Base-by-base conservation (phyloP, 2,329 filamentous ascomycete species). In the Raffaelea ambrosiae region DNA sequence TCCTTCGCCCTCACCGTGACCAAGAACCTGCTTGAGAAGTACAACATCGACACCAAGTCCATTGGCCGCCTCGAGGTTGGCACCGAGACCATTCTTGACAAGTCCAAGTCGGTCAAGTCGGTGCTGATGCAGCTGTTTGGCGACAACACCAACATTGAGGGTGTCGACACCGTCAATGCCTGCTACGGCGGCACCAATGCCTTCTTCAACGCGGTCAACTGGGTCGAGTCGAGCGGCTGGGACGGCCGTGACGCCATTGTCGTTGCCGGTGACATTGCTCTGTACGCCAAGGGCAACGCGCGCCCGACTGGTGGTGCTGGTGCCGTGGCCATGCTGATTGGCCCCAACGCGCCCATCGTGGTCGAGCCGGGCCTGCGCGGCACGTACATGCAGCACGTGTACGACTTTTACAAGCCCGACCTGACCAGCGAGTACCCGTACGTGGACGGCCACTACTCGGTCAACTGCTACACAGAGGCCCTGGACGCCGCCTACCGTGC, bases 381-480 rank as follows among this genome's bases (percentile, higher is more conserved):
- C 63, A 83, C 75, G 59, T 88, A 87, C 73, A 84, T 90, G 81
- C 76, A 83, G 66, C 86, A 91, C 70, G 83, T 83, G 59, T 93
- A 91, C 68, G 86, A 91, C 67, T 91, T 91, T 67, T 91, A 88
- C 81, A 91, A 91, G 81, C 86, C 86, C 60, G 86, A 91, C 67
- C 73, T 91, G 56, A 86, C 86, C 61, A 88, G 83, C 77, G 86
- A 91, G 70, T 91, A 91, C 71, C 86, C 86, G 54, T 83, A 87
- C 61, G 86, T 91, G 50, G 86, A 91, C 59, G 86, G 86, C 52
- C 86, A 90, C 66, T 89, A 82, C 76, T 91, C 86, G 43, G 66
- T 89, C 64, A 84, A 73, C 67, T 91, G 86, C 77, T 91, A 91
- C 70, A 86, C 76, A 54, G 78, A 86, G 71, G 86, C 86, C 44